phyloP scores from a whole-genome alignment of 305 asterid species.

The Ajuga reptans region DNA sequence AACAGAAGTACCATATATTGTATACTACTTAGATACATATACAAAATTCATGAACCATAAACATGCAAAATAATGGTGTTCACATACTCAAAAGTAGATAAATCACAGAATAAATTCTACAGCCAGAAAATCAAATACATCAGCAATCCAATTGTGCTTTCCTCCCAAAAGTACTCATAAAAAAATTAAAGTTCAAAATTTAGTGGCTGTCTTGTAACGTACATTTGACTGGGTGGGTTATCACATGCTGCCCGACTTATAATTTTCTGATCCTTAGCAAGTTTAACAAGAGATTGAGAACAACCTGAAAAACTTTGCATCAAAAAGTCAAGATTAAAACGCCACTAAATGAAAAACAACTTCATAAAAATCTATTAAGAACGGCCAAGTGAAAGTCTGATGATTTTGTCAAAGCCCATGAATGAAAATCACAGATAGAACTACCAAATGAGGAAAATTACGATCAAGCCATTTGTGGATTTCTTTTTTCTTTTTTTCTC shows the following conservation, averaged over 20 bases:
- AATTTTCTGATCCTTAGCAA: constrained; percentile 42
- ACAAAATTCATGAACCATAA: constrained; percentile 5
- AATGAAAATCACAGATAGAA: neutral
- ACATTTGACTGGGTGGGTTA: constrained; percentile 48
- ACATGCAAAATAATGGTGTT: constrained; percentile 8
- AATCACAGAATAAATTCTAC: constrained; percentile 7
- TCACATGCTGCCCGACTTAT: constrained; percentile 44
- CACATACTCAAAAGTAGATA: neutral
- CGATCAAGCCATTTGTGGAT: neutral
- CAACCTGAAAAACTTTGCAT: constrained; percentile 35
- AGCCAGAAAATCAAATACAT: neutral
- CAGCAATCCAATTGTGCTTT: neutral
- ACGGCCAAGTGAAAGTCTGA: neutral
- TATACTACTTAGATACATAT: neutral
- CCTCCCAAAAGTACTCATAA: neutral
- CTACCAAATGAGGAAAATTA: neutral
- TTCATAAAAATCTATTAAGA: constrained; percentile 11
- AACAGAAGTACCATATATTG: neutral
- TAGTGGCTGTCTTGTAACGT: constrained; percentile 22
- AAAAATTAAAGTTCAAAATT: neutral
- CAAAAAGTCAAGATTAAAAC: constrained; percentile 8
- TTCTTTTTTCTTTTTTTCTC: neutral
- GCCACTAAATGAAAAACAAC: neutral
- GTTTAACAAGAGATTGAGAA: constrained; percentile 25
- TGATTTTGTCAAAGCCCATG: neutral